Evolutionary conservation across 495 filamentous ascomycete species (phyloP), one percentile per base, ranked within the genome.

Genomic region (Penicillium fimorum): DNA sequence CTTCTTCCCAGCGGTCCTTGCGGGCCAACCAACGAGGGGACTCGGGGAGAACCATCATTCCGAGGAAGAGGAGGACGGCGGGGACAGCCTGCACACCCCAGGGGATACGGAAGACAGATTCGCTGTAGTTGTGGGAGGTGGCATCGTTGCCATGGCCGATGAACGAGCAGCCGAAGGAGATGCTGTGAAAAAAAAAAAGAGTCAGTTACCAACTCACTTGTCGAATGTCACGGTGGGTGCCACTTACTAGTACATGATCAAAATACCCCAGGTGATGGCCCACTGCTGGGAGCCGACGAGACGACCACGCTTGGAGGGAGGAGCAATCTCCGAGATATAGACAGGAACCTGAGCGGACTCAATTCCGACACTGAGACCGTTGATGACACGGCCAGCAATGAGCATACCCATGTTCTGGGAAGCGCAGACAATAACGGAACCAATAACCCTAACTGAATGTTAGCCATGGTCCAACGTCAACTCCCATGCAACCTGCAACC

Each of bases 201-300:
- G 30, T 50, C 9, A 35, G 56, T 46, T 50, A 20, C 25, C 7
- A 9, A 15, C 18, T 17, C 5, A n/a, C 25, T 12, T 29, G n/a
- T 22, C 11, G 5, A 24, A 25, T 27, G 2, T 4, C 12, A 5
- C 27, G 12, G 13, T 11, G 8, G 25, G 27, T 5, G 9, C 0
- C 11, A 65, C 63, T 47, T 66, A 74, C 67, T 81, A 79, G 79
- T 86, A 92, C 88, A 92, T 91, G 68, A 91, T 91, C 45, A 91
- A 55, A 55, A 92, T 91, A 65, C 89, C 89, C 86, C 86, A 90
- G 49, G 86, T 90, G 58, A 92, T 90, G 44, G 88, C 84, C 87
- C 88, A 90, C 72, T 91, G 88, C 58, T 91, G 85, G 55, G 83
- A 78, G 40, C 87, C 85, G 35, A 91, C 84, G 24, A 94, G 77